Base-by-base conservation (phyloP, 768 basidiomycete species). In the Hygrophoropsis aurantiaca region DNA sequence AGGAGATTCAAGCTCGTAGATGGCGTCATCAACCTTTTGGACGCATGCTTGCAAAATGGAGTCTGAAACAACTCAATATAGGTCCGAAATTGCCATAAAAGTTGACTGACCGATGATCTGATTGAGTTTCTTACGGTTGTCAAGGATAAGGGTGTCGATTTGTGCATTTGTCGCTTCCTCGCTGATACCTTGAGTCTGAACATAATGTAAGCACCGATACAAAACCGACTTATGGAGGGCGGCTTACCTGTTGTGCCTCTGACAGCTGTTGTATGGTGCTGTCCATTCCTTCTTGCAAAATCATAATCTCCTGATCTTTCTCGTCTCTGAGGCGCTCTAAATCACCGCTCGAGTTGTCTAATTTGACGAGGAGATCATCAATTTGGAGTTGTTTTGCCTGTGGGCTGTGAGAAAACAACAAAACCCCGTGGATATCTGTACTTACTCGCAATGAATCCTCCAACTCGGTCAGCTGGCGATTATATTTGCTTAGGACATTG, bases 1-100 rank as follows among this genome's bases (percentile, higher is more conserved):
- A 2, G 93, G 92, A 3, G 97, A 97, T 67, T 99, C 95, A 34
- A 99, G 79, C 66, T 98, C 97, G 68, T 98, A 99, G 57, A 98
- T 90, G 5, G 92, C 81, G 59, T 98, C 94, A 55, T 99, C 97
- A 20, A 99, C 87, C 68, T 98, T 98, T 56, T 94, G 89, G 24
- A 97, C 87, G 65, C 95, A 97, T 3, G 92, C 90, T 64, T 97
- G 91, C 18, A 99, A 73, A 61, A 98, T 97, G 0, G 95, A 98
- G 69, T 99, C 95, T 94, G 43, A 18, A 44, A 20, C 43, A 24
- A 51, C 47, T 46, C 51, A 33, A 61, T 45, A n/a, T 19, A 20
- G 27, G 44, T 40, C 18, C 40, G 30, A 37, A 37, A 23, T n/a
- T 20, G 13, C 11, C 11, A 25, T 38, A 19, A 18, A 65, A 72